phyloP scores from a whole-genome alignment of 345 rosid species.

The Rhizophora mangle region DNA sequence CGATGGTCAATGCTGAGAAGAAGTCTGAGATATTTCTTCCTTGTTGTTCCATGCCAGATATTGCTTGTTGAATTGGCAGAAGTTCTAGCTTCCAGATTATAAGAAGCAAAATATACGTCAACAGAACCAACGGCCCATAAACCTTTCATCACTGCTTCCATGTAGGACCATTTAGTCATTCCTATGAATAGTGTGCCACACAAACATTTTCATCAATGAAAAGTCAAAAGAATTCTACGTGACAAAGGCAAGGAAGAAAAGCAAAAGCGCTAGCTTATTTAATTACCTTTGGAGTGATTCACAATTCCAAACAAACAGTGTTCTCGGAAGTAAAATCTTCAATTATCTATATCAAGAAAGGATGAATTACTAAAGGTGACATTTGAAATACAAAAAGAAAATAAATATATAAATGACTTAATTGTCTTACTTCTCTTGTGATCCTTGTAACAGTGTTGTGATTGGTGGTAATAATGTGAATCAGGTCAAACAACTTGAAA shows the following conservation, averaged over 20 bases:
- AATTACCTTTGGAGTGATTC: slow-evolving; percentile 92
- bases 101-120: slow-evolving; percentile 50
- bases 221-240: not conserved
- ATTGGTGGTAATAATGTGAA: slow-evolving; percentile 76
- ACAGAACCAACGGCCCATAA: slow-evolving; percentile 52
- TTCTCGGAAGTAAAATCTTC: slow-evolving; percentile 93
- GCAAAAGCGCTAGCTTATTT: not conserved
- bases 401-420: not conserved
- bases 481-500: slow-evolving; percentile 81
- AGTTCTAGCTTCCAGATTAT: slow-evolving; percentile 13
- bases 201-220: slow-evolving; percentile 10
- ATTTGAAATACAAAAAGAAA: no score
- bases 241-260: not conserved
- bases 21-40: slow-evolving; percentile 68
- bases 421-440: slow-evolving; percentile 62
- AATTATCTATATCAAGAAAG: slow-evolving; percentile 48
- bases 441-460: slow-evolving; percentile 73
- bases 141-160: slow-evolving; percentile 86
- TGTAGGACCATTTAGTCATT: slow-evolving; percentile 93
- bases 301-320: slow-evolving; percentile 76
- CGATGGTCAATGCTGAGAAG: slow-evolving; percentile 97
- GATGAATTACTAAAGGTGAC: not conserved
- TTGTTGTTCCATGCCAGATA: slow-evolving; percentile 33
- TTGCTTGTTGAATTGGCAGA: slow-evolving; percentile 9
- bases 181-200: slow-evolving; percentile 44